Percentiles rank a stretch among this genome's conserved stretches.
phyloP scores from a whole-genome alignment of 371 early-diverging fungal genomes.

The Rhizopus microsporus region DNA sequence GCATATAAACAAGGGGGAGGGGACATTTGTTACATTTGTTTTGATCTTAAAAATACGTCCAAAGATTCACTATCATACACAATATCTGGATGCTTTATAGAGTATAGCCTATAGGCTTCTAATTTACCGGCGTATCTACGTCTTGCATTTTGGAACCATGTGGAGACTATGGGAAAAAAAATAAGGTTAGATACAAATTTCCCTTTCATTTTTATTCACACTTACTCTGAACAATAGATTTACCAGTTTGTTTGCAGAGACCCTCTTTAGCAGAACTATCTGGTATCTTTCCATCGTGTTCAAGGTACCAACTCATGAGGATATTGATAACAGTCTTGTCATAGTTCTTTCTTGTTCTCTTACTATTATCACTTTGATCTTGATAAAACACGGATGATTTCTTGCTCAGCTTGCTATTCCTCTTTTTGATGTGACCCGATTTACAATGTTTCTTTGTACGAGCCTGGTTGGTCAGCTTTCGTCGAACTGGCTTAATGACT shows the following conservation, averaged over 20 bases:
- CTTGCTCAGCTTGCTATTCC: neutral
- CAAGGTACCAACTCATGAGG: slow-evolving; percentile 42
- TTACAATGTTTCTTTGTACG: slow-evolving; percentile 1
- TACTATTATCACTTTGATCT: slow-evolving; percentile 11
- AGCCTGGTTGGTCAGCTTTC: neutral
- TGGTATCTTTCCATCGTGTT: slow-evolving; percentile 34
- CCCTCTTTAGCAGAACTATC: slow-evolving; percentile 20
- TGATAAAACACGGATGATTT: neutral
- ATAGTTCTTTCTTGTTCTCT: slow-evolving; percentile 42
- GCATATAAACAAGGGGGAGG: neutral
- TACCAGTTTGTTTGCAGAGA: slow-evolving; percentile 27
- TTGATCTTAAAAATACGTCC: slow-evolving; percentile 16
- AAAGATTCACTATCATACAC: slow-evolving; percentile 36
- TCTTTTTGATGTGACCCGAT: neutral
- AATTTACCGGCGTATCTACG: slow-evolving; percentile 38
- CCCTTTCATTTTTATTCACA: neutral
- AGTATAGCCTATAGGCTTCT: slow-evolving; percentile 21
- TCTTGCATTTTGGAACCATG: slow-evolving; percentile 50
- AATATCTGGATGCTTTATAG: slow-evolving; percentile 17
- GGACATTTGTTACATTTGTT: neutral
- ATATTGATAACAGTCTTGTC: slow-evolving; percentile 24
- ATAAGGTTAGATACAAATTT: neutral
- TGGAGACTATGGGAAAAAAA: slow-evolving; percentile 27
- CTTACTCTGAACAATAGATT: slow-evolving; percentile 37
- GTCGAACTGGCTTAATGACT: neutral